Evolutionary conservation across 139 green algal species (phyloP), one percentile per base, ranked within the genome.

Genomic region (Chlamydomonas applanata): DNA sequence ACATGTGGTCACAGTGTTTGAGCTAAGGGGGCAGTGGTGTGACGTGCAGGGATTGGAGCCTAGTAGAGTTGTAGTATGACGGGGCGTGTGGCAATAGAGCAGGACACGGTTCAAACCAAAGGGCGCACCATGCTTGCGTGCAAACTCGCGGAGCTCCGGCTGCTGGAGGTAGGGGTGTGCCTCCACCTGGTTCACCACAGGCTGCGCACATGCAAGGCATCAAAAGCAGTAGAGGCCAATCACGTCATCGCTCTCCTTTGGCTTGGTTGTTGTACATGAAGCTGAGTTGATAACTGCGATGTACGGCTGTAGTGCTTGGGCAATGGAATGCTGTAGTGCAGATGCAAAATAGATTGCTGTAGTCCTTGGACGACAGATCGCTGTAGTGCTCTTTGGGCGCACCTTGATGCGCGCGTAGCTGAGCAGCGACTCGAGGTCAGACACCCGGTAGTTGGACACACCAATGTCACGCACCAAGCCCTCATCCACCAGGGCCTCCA

Each of bases 111-210:
- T n/a, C n/a, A n/a, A n/a, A n/a, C n/a, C n/a, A n/a, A n/a, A n/a
- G n/a, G n/a, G n/a, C 59, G n/a, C n/a, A 66, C 59, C 59, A 35
- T 66, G 59, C 29, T 66, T 34, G 3, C 16, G 59, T 20, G n/a
- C 35, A 25, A 25, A 66, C 27, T 66, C n/a, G 3, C 27, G 24
- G 4, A 66, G 59, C n/a, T 66, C n/a, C 4, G 59, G 59, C 59
- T 66, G 59, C 14, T 66, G 59, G n/a, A 66, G 59, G 59, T 66
- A 66, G 4, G 59, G 59, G 59, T 66, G 59, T 34, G 59, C 25
- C 59, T 66, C 59, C 24, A 66, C 59, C 59, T 66, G 59, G 59
- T 66, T 66, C 59, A 66, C 59, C 59, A 35, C 59, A 24, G 59
- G 59, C 59, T 66, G 59, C 24, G n/a, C 20, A 62, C 22, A 29